Conservation (phyloP, 2,329 filamentous ascomycete genomes). For the Aspergillus ibericus region DNA sequence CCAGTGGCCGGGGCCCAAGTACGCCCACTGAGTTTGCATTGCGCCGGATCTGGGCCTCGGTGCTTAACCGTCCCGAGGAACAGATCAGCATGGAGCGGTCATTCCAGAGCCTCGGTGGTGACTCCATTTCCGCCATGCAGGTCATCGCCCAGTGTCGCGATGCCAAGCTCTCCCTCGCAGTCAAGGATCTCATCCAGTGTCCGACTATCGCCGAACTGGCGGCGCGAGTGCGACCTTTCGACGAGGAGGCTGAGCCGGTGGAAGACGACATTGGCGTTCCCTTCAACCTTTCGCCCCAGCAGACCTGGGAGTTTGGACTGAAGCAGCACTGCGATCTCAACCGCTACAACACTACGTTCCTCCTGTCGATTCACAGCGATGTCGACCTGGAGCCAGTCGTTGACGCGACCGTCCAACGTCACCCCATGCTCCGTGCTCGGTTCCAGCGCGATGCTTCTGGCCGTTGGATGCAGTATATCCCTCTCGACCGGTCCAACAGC, state of each 20-base stretch:
- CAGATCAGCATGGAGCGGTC: constrained; percentile 51
- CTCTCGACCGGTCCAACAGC: neutral
- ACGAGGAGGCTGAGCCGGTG: neutral
- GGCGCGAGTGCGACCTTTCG: neutral
- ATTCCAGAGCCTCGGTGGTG: constrained; percentile 42
- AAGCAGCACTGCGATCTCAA: neutral
- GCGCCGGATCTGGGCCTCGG: constrained; percentile 12
- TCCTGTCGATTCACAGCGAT: neutral
- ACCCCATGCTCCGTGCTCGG: neutral
- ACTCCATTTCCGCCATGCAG: constrained; percentile 17
- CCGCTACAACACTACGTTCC: neutral
- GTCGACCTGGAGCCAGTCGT: neutral
- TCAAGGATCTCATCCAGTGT: neutral
- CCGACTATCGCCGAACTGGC: neutral
- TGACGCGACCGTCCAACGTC: neutral
- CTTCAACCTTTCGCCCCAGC: neutral
- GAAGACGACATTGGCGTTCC: neutral
- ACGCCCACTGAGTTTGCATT: constrained; percentile 6
- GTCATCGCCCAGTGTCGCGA: constrained; percentile 10
- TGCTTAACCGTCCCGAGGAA: constrained; percentile 45
- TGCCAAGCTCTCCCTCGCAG: neutral
- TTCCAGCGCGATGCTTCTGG: neutral
- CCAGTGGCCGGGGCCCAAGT: neutral
- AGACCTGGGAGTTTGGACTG: neutral
- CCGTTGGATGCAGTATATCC: neutral